Evolutionary conservation across 1,284 basidiomycete genomes (phyloP).

Genomic region (Ustilago sp.): DNA sequence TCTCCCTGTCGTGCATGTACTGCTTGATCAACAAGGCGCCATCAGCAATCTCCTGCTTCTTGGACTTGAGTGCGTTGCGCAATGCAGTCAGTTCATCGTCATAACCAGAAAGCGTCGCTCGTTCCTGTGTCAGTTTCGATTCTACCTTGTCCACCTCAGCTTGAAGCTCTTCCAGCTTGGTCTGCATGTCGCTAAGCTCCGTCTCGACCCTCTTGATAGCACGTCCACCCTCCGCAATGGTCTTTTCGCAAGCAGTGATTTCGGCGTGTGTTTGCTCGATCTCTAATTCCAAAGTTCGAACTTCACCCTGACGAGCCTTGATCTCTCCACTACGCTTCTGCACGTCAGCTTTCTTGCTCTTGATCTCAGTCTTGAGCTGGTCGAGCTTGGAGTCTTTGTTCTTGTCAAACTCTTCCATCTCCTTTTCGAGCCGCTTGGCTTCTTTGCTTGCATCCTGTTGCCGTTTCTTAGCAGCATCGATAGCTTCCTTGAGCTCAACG

Average conservation of each 20-base stretch:
- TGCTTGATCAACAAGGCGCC: constrained; percentile 79
- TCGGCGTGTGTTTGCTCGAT: constrained; percentile 88
- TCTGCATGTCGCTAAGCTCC: constrained; percentile 76
- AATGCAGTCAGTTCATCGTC: constrained; percentile 87
- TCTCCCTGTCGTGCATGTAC: constrained; percentile 73
- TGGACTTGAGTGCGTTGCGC: constrained; percentile 82
- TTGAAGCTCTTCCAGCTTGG: constrained; percentile 76
- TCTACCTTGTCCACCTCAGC: constrained; percentile 77
- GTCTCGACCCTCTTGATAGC: constrained; percentile 76
- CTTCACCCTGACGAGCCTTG: constrained; percentile 87
- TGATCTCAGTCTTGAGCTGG: constrained; percentile 85
- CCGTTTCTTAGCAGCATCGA: constrained; percentile 79
- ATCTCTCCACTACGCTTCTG: constrained; percentile 83
- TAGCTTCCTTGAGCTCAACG: constrained; percentile 76
- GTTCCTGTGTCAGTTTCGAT: constrained; percentile 81
- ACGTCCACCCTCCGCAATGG: constrained; percentile 76
- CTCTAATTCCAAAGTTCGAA: constrained; percentile 87
- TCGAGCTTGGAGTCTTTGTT: constrained; percentile 98
- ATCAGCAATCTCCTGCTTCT: constrained; percentile 81
- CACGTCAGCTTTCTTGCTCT: constrained; percentile 81
- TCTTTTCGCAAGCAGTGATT: constrained; percentile 75
- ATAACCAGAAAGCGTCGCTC: constrained; percentile 85
- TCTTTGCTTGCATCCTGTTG: constrained; percentile 83
- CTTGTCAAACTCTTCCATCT: constrained; percentile 98
- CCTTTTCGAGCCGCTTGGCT: constrained; percentile 86